Conservation (phyloP, 225 moss, liverwort and hornwort species). For the Takakia lepidozioides region DNA sequence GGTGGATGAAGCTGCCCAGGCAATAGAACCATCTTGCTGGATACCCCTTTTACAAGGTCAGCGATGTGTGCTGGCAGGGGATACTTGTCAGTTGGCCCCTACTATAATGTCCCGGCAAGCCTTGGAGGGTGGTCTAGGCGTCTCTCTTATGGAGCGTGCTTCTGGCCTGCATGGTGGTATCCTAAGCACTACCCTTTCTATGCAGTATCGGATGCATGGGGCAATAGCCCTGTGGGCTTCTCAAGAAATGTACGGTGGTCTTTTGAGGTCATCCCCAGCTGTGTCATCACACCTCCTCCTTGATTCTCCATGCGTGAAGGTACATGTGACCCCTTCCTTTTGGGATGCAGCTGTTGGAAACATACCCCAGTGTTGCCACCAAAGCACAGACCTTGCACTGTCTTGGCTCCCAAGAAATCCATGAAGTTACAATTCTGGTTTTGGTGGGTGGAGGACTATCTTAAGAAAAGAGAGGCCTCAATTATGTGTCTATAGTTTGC, state of each 20-base stretch:
- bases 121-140: slow-evolving; percentile 72
- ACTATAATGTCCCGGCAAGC: slow-evolving; percentile 86
- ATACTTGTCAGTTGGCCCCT: slow-evolving; percentile 78
- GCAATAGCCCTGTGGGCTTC: slow-evolving; percentile 85
- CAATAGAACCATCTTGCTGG: slow-evolving; percentile 96
- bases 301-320: slow-evolving; percentile 56
- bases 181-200: slow-evolving; percentile 59
- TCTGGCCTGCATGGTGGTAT: slow-evolving; percentile 63
- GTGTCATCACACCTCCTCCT: slow-evolving; percentile 69
- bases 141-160: slow-evolving; percentile 95
- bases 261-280: slow-evolving; percentile 51
- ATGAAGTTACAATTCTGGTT: too few relatives aligned
- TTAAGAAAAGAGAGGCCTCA: too few relatives aligned
- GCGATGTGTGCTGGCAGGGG: slow-evolving; percentile 75
- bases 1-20: slow-evolving; percentile 93
- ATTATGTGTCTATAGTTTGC: too few relatives aligned
- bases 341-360: too few relatives aligned
- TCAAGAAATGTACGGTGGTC: slow-evolving; percentile 76
- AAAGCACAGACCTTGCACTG: too few relatives aligned
- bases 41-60: slow-evolving; percentile 80
- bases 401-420: too few relatives aligned
- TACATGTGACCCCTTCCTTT: slow-evolving; percentile 7
- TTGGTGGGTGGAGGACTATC: too few relatives aligned
- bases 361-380: too few relatives aligned
- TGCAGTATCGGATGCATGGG: slow-evolving; percentile 89